Conservation (phyloP, 768 basidiomycete genomes). For the Hysterangium stoloniferum region DNA sequence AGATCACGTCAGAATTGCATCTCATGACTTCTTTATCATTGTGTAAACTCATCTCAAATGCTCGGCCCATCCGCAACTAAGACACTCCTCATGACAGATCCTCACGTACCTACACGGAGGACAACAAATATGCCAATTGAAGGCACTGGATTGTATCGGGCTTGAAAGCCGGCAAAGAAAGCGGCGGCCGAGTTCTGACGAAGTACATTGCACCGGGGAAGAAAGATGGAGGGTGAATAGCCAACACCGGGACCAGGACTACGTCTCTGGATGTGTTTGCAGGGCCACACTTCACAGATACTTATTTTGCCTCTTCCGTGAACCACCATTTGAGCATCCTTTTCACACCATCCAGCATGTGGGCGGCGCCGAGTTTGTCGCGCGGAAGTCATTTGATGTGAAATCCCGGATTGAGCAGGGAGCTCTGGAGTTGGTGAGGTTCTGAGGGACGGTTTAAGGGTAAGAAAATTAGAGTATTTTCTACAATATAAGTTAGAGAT, state of each 20-base stretch:
- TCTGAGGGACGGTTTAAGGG: not conserved
- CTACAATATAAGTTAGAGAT: too few species aligned
- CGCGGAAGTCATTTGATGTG: not conserved
- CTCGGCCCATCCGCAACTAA: too few species aligned
- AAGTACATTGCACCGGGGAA: slow-evolving; percentile 1
- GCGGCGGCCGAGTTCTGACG: not conserved
- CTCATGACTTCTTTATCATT: too few species aligned
- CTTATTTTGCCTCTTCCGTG: not conserved
- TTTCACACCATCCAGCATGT: not conserved
- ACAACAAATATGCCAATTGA: slow-evolving; percentile 7
- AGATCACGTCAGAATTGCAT: too few species aligned
- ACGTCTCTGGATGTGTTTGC: not conserved
- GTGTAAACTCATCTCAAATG: too few species aligned
- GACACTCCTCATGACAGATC: slow-evolving; percentile 5
- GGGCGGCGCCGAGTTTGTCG: not conserved
- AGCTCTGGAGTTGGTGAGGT: not conserved
- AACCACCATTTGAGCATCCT: not conserved
- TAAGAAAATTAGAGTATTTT: not conserved
- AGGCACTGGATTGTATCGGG: slow-evolving; percentile 5
- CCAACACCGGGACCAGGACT: not conserved
- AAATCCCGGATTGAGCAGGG: not conserved
- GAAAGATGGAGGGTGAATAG: not conserved
- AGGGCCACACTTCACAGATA: slow-evolving; percentile 3
- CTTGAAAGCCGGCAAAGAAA: not conserved
- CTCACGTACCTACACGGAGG: not conserved